phyloP scores from a whole-genome alignment of 129 eudicot species.

The Oenanthe sinensis region DNA sequence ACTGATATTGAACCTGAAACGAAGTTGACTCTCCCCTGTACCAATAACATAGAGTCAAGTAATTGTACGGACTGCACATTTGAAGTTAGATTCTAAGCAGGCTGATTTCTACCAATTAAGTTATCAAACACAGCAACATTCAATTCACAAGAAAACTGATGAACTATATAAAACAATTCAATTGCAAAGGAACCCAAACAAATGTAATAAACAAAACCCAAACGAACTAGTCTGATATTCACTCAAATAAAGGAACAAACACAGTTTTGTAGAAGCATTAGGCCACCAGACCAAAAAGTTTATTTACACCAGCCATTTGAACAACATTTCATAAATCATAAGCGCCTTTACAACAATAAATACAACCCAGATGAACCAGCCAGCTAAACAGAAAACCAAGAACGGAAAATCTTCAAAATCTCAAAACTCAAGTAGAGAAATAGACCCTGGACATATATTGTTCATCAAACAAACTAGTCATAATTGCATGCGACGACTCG shows the following conservation, averaged over 20 bases:
- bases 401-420: conserved; percentile 3
- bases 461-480: neutral
- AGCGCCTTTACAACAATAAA: conserved; percentile 11
- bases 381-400: conserved; percentile 15
- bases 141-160: neutral
- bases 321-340: neutral
- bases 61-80: neutral
- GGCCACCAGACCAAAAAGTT: conserved; percentile 7
- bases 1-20: neutral
- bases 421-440: conserved; percentile 2
- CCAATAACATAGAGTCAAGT: neutral
- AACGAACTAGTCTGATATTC: neutral
- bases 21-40: neutral
- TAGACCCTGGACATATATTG: neutral
- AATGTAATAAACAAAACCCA: neutral
- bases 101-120: neutral
- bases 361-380: conserved; percentile 7
- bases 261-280: neutral
- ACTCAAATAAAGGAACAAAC: neutral
- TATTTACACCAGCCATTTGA: conserved; percentile 25
- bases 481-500: conserved; percentile 35
- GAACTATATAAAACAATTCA: neutral
- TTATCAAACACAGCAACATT: neutral
- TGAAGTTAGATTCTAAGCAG: neutral
- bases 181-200: neutral